Conservation (phyloP, 2,329 filamentous ascomycete species). For the Fusarium austroafricanum region DNA sequence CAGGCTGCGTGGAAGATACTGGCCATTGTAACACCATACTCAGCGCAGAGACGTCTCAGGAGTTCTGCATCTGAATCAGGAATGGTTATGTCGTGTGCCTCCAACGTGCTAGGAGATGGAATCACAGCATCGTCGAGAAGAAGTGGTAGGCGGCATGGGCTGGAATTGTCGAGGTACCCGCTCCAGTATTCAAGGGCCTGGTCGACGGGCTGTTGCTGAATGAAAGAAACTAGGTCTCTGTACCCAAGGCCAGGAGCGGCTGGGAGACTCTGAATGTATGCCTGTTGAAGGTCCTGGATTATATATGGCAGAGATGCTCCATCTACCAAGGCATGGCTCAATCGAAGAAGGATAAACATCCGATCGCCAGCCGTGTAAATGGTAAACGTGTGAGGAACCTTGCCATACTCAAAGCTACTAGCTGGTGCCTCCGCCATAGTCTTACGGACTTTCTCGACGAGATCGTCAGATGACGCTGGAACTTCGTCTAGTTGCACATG, state of each 20-base stretch:
- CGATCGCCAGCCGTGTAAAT: background rate
- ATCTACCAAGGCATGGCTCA: background rate
- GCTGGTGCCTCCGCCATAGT: background rate
- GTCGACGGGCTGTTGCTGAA: background rate
- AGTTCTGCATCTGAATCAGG: background rate
- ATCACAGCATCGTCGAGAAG: background rate
- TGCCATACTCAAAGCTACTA: background rate
- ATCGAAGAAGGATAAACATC: background rate
- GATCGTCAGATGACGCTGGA: background rate
- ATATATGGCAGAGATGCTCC: background rate
- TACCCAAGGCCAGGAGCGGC: background rate
- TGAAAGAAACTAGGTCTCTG: background rate
- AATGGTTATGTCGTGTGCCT: background rate
- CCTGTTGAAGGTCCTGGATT: background rate
- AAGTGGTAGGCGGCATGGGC: background rate
- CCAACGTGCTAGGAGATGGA: background rate
- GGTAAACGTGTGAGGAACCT: background rate
- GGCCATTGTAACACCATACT: conserved; percentile 4
- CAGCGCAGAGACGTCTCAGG: background rate
- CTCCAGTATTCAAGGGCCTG: background rate
- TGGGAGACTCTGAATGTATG: background rate
- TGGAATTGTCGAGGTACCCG: background rate
- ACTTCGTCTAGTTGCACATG: background rate
- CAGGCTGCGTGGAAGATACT: conserved; percentile 3
- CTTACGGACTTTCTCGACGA: background rate